Evolutionary conservation across 2,329 filamentous ascomycete species (phyloP), one percentile per base, ranked within the genome.

Genomic region (Penicillium sp.): DNA sequence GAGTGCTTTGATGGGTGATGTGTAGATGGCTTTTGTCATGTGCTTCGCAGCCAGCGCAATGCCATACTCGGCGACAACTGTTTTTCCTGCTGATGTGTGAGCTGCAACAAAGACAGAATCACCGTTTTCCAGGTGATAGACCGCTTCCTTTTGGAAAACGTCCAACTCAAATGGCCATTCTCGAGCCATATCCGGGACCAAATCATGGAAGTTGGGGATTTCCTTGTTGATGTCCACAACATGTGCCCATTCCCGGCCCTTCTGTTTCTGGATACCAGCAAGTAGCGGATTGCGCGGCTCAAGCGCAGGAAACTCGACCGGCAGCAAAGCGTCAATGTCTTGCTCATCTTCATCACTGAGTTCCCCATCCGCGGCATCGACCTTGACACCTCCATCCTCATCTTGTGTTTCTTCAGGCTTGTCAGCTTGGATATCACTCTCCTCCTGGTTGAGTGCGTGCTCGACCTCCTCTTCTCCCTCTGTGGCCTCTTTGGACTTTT

Each of bases 1-100:
- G 56, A 99, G 80, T 2, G 95, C 95, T 74, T 99, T 99, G 80
- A 99, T 99, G 0, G 95, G 95, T 0, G 95, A 98, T 0, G 95
- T 99, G 73, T 99, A 99, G 62, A 99, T 99, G 22, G 95, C 93
- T 74, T 99, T 99, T 9, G 95, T 99, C 93, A 98, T 98, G 73
- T 99, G 95, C 71, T 93, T 96, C n/a, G 91, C 89, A 29, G 95
- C 95, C 57, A 99, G 80, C 7, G 95, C 92, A 73, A 99, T 98
- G 48, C 93, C 95, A 75, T 99, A 99, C 73, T 99, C 95, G 27
- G 95, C 95, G 14, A 99, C 95, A 0, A 98, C 95, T 1, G 95
- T 99, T 79, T 99, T 99, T 55, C 95, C 95, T 22, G 95, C 95
- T 33, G 95, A 99, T 0, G 95, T 99, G 72, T 99, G 95, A 0